Percentiles rank a stretch among this genome's conserved stretches.
Evolutionary conservation across 345 rosid species (phyloP).

Genomic region (Punica granatum): DNA sequence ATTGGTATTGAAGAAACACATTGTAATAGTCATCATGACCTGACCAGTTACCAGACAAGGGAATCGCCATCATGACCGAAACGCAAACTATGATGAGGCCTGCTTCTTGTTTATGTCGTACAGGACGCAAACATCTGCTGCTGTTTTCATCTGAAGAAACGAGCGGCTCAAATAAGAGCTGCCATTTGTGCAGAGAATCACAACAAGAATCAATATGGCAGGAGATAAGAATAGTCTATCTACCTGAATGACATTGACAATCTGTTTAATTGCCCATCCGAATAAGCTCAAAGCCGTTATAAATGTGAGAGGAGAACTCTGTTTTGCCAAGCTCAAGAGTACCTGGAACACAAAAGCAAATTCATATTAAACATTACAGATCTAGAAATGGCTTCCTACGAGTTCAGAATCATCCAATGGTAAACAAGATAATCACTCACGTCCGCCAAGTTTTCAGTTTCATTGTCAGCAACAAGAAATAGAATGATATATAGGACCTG

Average conservation of each 20-base stretch:
- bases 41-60: too few species aligned
- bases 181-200: neutral
- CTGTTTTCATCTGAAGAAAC: conserved; percentile 75
- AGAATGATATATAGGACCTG: conserved; percentile 83
- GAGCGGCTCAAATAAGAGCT: neutral
- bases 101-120: conserved; percentile 64
- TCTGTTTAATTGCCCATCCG: conserved; percentile 7
- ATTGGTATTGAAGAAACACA: too few species aligned
- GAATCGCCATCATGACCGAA: neutral
- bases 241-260: conserved; percentile 8
- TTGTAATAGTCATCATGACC: too few species aligned
- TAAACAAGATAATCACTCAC: conserved; percentile 35
- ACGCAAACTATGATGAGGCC: conserved; percentile 14
- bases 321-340: neutral
- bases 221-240: neutral
- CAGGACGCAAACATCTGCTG: conserved; percentile 77
- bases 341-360: neutral
- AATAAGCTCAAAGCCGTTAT: conserved; percentile 1
- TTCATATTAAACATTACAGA: neutral
- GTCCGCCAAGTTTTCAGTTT: conserved; percentile 33
- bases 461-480: conserved; percentile 44
- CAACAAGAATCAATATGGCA: conserved; percentile 7
- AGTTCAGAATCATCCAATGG: neutral
- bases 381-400: neutral
- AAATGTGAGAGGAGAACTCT: neutral